Conservation (phyloP, 2,329 filamentous ascomycete species). For the Trichoderma semiorbis region DNA sequence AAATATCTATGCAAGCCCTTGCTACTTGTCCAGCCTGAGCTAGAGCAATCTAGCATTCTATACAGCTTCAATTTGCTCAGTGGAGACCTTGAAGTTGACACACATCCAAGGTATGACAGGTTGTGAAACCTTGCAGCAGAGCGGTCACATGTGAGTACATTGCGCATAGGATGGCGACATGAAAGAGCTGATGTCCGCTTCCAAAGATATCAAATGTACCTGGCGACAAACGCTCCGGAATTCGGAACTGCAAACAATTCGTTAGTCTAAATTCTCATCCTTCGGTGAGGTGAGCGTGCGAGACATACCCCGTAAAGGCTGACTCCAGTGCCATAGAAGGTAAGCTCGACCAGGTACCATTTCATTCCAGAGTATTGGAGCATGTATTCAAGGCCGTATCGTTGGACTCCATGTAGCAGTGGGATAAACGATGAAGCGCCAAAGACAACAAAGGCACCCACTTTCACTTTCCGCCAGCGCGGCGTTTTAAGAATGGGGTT, state of each 20-base stretch:
- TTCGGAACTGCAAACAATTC: background rate
- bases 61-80: background rate
- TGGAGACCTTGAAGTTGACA: background rate
- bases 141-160: background rate
- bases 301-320: background rate
- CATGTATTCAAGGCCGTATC: constrained; percentile 7
- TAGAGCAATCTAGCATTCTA: background rate
- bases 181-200: background rate
- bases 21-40: background rate
- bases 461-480: constrained; percentile 6
- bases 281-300: background rate
- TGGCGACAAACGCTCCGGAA: background rate
- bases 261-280: background rate
- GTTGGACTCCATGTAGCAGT: background rate
- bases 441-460: constrained; percentile 8
- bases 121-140: background rate
- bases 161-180: constrained; percentile 4
- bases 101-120: constrained; percentile 2
- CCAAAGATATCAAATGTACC: background rate
- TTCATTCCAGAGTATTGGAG: constrained; percentile 6
- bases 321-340: background rate
- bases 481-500: background rate
- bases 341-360: constrained; percentile 1
- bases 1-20: background rate
- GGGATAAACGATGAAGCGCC: constrained; percentile 4